phyloP scores from a whole-genome alignment of 345 rosid species.

The Combretum micranthum region DNA sequence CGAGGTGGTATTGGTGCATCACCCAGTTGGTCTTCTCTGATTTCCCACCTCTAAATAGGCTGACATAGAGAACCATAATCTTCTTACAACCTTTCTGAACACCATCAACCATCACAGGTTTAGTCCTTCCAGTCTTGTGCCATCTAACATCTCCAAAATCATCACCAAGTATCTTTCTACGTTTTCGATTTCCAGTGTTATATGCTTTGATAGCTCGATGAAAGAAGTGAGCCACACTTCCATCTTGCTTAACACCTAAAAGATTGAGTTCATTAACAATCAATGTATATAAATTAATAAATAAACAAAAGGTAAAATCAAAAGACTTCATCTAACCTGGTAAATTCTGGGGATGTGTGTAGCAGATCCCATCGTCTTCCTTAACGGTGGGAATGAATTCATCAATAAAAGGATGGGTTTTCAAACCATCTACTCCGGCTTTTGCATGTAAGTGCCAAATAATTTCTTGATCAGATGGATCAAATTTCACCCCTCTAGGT shows the following conservation, averaged over 20 bases:
- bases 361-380: constrained; percentile 90
- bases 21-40: constrained; percentile 88
- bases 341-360: constrained; percentile 88
- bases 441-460: constrained; percentile 83
- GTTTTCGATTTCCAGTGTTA: constrained; percentile 85
- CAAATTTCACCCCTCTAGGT: constrained; percentile 90
- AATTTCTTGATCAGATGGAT: constrained; percentile 92
- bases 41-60: constrained; percentile 51
- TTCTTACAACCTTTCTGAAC: constrained; percentile 82
- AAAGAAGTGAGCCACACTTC: constrained; percentile 73
- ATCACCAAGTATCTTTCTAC: constrained; percentile 80
- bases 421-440: constrained; percentile 33
- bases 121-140: constrained; percentile 95
- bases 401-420: constrained; percentile 65
- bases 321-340: constrained; percentile 44
- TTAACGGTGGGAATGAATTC: constrained; percentile 80
- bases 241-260: constrained; percentile 77
- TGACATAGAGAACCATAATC: constrained; percentile 80
- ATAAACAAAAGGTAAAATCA: constrained; percentile 1
- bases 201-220: constrained; percentile 87
- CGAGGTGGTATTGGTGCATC: constrained; percentile 97
- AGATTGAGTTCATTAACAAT: neutral
- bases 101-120: constrained; percentile 72
- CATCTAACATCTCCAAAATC: constrained; percentile 84
- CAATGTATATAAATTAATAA: no score